These are phyloP conservation scores for Lentinus brumalis DNA, from an alignment of 768 basidiomycete genomes.

Conservation along the genomic window DNA sequence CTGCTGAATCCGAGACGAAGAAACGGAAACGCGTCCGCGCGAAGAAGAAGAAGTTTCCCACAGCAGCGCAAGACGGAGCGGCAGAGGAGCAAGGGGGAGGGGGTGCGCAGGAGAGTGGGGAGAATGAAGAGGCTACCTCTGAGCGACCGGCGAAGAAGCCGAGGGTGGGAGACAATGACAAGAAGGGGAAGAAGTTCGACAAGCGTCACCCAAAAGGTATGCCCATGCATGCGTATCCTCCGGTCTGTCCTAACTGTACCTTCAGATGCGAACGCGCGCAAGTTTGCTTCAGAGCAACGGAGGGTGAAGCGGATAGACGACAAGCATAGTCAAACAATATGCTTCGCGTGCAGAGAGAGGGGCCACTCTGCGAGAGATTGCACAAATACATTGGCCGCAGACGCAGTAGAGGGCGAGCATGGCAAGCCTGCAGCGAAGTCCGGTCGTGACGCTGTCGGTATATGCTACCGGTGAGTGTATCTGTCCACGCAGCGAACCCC, in stretches of 20 bases:
- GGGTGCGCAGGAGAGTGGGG: conserved; percentile 18
- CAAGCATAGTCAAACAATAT: conserved; percentile 60
- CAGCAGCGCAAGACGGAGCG: neutral
- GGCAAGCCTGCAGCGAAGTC: conserved; percentile 28
- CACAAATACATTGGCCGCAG: conserved; percentile 45
- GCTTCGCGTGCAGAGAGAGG: conserved; percentile 83
- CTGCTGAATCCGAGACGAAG: conserved; percentile 46
- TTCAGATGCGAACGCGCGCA: conserved; percentile 18
- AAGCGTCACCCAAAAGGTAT: conserved; percentile 27
- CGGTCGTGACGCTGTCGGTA: conserved; percentile 75
- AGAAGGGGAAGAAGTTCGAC: conserved; percentile 34
- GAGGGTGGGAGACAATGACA: conserved; percentile 26
- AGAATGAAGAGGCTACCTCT: conserved; percentile 18
- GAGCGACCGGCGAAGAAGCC: conserved; percentile 23
- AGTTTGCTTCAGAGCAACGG: conserved; percentile 53
- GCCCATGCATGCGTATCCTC: conserved; percentile 22
- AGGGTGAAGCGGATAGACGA: conserved; percentile 65
- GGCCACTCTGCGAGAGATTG: conserved; percentile 88
- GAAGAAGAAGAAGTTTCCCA: conserved; percentile 31
- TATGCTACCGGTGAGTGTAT: conserved; percentile 34
- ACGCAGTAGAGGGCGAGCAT: conserved; percentile 18
- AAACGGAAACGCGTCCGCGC: conserved; percentile 60
- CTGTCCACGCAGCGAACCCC: neutral
- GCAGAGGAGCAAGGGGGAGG: conserved; percentile 11
- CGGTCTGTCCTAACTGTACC: conserved; percentile 13